Percentiles rank a stretch among this genome's conserved stretches.
These are phyloP conservation scores for Teratosphaeria gauchensis DNA, from an alignment of 2,329 filamentous ascomycete genomes.

Conservation along the genomic window DNA sequence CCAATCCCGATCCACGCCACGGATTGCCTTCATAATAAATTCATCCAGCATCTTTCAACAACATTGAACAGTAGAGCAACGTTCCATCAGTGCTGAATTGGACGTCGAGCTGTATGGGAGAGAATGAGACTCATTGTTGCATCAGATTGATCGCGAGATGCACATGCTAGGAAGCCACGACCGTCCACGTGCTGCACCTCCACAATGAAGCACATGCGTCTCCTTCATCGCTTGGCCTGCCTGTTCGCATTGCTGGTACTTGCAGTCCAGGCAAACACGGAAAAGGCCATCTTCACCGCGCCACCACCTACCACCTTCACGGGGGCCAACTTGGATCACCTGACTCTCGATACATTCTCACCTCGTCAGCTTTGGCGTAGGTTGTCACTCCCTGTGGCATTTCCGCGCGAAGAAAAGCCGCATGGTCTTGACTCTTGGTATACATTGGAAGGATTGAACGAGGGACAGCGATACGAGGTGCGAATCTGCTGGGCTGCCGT, in stretches of 20 bases:
- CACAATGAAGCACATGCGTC: conserved; percentile 1
- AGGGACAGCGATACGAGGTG: conserved; percentile 75
- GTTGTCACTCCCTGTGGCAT: conserved; percentile 56
- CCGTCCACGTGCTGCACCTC: conserved; percentile 8
- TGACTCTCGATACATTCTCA: conserved; percentile 34
- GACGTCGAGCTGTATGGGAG: neutral
- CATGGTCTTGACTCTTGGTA: conserved; percentile 66
- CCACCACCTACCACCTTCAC: conserved; percentile 40
- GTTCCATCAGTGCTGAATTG: neutral
- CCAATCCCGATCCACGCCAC: neutral
- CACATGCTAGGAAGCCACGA: neutral
- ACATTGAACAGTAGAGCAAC: neutral
- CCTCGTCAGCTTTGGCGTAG: conserved; percentile 49
- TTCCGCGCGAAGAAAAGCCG: conserved; percentile 47
- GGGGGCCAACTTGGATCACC: neutral
- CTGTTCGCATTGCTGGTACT: conserved; percentile 19
- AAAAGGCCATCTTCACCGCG: conserved; percentile 81
- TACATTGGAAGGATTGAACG: conserved; percentile 59
- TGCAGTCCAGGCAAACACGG: conserved; percentile 59
- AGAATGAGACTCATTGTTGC: neutral
- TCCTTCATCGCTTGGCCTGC: conserved; percentile 10
- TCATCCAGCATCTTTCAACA: neutral
- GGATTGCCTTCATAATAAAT: neutral
- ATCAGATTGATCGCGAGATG: neutral
- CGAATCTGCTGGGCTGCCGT: conserved; percentile 89